Evolutionary conservation across 2,329 filamentous ascomycete species (phyloP).

Genomic region (Rutstroemia sp.): DNA sequence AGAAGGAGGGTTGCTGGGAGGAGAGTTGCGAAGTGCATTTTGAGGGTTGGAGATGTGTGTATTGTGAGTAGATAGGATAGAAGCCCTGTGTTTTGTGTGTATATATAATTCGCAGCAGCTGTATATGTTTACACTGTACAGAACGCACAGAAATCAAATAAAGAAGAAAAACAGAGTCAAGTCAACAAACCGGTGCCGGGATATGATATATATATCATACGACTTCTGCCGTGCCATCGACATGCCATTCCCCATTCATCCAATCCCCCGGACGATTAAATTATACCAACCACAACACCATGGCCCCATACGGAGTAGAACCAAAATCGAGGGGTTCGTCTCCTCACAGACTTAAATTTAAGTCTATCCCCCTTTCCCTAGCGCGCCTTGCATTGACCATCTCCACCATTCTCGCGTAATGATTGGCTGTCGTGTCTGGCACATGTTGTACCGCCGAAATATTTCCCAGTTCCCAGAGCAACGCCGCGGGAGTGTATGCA

Average conservation of each 20-base stretch:
- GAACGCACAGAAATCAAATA: background rate
- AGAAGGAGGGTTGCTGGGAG: constrained; percentile 21
- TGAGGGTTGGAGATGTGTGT: background rate
- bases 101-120: background rate
- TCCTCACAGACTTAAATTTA: background rate
- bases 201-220: background rate
- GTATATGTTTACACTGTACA: background rate
- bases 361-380: background rate
- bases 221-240: background rate
- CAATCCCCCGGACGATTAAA: background rate
- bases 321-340: too few relatives aligned
- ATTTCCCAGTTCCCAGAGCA: too few relatives aligned
- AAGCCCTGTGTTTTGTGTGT: too few relatives aligned
- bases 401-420: background rate
- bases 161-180: background rate
- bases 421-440: too few relatives aligned
- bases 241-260: background rate
- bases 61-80: background rate
- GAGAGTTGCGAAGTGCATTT: constrained; percentile 12
- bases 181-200: background rate
- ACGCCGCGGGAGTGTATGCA: too few relatives aligned
- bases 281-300: background rate
- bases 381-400: background rate
- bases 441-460: too few relatives aligned
- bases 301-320: background rate